phyloP scores from a whole-genome alignment of 2,329 filamentous ascomycete genomes.

The Sphaerulina populicola region DNA sequence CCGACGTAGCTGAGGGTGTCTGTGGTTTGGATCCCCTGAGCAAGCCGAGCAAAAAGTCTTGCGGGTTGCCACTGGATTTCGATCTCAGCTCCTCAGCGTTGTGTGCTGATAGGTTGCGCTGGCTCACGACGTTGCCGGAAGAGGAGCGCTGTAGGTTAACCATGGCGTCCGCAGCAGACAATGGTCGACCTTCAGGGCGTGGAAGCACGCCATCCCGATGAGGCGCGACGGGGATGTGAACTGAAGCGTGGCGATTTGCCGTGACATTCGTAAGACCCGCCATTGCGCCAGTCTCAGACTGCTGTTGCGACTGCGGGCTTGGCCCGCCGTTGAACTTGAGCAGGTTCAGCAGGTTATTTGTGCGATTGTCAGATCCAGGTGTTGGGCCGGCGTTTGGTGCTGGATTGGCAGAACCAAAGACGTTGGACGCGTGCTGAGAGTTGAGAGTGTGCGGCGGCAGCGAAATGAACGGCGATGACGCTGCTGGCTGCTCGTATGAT shows the following conservation, averaged over 20 bases:
- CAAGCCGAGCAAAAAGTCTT: constrained; percentile 77
- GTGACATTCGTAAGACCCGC: constrained; percentile 33
- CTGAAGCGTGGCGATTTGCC: constrained; percentile 15
- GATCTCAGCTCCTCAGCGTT: constrained; percentile 25
- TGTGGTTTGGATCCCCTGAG: constrained; percentile 56
- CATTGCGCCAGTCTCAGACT: constrained; percentile 30
- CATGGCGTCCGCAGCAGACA: constrained; percentile 52
- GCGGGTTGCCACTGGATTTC: constrained; percentile 33
- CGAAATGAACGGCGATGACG: constrained; percentile 52
- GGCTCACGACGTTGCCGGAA: constrained; percentile 26
- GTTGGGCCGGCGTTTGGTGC: constrained; percentile 37
- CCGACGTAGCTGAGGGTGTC: constrained; percentile 29
- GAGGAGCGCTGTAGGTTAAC: constrained; percentile 48
- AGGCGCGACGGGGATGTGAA: constrained; percentile 16
- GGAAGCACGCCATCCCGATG: constrained; percentile 15
- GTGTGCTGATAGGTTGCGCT: constrained; percentile 28
- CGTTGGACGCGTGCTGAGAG: constrained; percentile 49
- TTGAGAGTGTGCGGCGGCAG: constrained; percentile 47
- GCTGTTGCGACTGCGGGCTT: constrained; percentile 24
- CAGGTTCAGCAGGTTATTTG: constrained; percentile 52
- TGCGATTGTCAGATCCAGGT: constrained; percentile 32
- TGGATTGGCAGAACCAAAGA: constrained; percentile 49
- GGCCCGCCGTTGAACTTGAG: constrained; percentile 53
- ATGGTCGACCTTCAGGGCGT: constrained; percentile 18
- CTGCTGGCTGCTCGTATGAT: constrained; percentile 48